Conservation (phyloP, 2,329 filamentous ascomycete species). For the Ceratocystis albifundus region DNA sequence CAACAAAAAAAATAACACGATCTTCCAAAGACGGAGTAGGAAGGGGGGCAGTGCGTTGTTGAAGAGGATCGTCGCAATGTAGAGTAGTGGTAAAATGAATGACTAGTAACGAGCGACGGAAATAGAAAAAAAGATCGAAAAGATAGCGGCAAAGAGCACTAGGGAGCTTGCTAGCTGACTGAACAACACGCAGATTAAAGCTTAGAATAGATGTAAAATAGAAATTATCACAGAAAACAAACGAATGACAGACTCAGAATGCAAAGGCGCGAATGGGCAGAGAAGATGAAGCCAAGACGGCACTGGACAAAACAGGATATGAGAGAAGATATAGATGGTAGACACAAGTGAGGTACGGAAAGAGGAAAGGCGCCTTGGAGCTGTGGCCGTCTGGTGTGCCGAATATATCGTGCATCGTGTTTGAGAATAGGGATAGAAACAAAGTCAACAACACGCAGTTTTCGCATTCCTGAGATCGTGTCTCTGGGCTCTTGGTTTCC, state of each 20-base stretch:
- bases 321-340: background rate
- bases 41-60: background rate
- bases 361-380: background rate
- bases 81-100: background rate
- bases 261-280: background rate
- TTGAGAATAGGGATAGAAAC: background rate
- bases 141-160: background rate
- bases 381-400: background rate
- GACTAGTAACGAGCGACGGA: conserved; percentile 3
- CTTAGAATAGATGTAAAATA: background rate
- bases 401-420: conserved; percentile 8
- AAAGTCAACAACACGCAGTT: conserved; percentile 9
- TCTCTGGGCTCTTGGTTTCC: no score
- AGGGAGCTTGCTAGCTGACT: no score
- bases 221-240: background rate
- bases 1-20: background rate
- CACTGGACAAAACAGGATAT: background rate
- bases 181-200: background rate
- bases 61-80: background rate
- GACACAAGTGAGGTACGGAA: background rate
- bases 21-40: background rate
- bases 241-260: background rate
- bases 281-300: background rate
- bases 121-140: background rate
- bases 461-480: background rate